Evolutionary conservation across 495 filamentous ascomycete genomes (phyloP), one percentile per base, ranked within the genome.

Genomic region (Trichoderma asperelloides): DNA sequence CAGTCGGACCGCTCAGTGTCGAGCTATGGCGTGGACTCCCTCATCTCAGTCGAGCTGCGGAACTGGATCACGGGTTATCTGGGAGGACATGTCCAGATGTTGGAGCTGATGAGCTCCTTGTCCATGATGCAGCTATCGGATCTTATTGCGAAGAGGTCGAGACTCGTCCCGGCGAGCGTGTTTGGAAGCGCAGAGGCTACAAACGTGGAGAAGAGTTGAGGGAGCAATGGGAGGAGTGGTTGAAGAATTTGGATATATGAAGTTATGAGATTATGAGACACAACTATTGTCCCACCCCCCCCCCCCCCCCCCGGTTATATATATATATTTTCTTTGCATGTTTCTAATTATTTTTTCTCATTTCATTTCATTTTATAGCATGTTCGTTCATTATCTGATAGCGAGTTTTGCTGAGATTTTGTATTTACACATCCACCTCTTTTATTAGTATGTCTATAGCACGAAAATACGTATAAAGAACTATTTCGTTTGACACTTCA

Each of bases 21-120:
- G 9, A 65, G 45, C 11, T 80, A 72, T 55, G 75, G 77, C n/a
- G 68, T 81, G 25, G 78, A 82, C 65, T 76, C 72, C 43, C 75
- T 80, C 65, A 65, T 82, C 57, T 75, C 72, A 15, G 71, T 71
- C 11, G 78, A 81, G 67, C 72, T 79, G 60, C 67, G 77, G 47
- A 73, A 71, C 39, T 80, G 74, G 71, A 68, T 81, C 15, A 71
- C 43, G 16, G 68, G 45, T 2, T 27, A 51, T 23, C 27, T 66
- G 25, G 65, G 65, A 3, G 65, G 25, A 21, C 65, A 55, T 28
- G 43, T 66, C 13, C 47, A 47, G 45, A 66, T 66, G 65, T 45
- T 66, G 45, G 65, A 66, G 45, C 65, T 66, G 45, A 66, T 66
- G 65, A 66, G 65, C 43, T 55, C 65, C 43, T 55, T 66, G 65